phyloP scores from a whole-genome alignment of 176 grass and related monocot genomes.

The Carex pumila region DNA sequence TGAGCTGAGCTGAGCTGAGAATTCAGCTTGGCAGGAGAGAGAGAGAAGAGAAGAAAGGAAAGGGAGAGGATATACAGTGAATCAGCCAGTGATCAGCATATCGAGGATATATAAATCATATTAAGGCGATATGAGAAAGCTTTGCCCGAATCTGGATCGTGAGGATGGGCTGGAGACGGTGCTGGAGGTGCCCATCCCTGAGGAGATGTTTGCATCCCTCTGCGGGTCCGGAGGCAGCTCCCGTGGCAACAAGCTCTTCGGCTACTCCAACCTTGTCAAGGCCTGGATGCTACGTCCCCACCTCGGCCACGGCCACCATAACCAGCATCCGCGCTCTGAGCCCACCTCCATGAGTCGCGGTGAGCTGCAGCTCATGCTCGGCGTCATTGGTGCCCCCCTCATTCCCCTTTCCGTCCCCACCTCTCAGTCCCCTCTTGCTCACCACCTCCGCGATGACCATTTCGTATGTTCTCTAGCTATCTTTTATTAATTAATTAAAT shows the following conservation, averaged over 20 bases:
- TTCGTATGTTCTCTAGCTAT: slow-evolving; percentile 34
- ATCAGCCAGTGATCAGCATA: too few relatives aligned
- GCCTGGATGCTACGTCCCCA: slow-evolving; percentile 61
- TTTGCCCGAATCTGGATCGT: slow-evolving; percentile 86
- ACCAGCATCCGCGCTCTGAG: slow-evolving; percentile 34
- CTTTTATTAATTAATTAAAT: neutral
- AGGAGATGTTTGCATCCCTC: slow-evolving; percentile 83
- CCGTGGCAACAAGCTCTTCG: slow-evolving; percentile 28
- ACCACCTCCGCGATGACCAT: slow-evolving; percentile 65
- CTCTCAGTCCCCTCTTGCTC: slow-evolving; percentile 60
- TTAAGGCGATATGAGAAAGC: slow-evolving; percentile 70
- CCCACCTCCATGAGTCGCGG: slow-evolving; percentile 54
- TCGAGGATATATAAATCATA: too few relatives aligned
- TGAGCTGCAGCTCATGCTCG: slow-evolving; percentile 98
- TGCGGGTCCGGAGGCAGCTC: slow-evolving; percentile 17
- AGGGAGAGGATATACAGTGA: neutral
- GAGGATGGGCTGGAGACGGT: slow-evolving; percentile 96
- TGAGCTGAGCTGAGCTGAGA: too few relatives aligned
- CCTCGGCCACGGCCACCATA: slow-evolving; percentile 17
- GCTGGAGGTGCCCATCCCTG: slow-evolving; percentile 89
- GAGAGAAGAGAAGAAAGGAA: neutral
- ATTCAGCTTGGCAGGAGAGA: neutral
- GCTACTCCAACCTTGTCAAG: slow-evolving; percentile 66
- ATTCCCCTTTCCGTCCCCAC: slow-evolving; percentile 75
- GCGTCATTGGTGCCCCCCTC: slow-evolving; percentile 93